Evolutionary conservation across 139 green algal genomes (phyloP).

Genomic region (Tetradesmus obliquus): DNA sequence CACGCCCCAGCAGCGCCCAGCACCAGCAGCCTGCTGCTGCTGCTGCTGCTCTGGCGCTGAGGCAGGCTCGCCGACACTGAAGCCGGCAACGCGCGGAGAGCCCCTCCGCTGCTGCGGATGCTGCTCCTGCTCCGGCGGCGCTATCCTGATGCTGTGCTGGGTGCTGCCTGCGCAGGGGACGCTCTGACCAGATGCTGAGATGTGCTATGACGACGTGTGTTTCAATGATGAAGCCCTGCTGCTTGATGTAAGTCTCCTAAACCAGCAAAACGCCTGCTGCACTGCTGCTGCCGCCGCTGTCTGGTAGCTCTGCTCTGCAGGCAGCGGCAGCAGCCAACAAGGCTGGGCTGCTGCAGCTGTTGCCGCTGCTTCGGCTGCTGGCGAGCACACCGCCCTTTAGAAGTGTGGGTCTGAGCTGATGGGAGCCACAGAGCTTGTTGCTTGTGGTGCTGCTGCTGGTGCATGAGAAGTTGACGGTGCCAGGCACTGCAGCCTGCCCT

Average conservation of each 20-base stretch:
- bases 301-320: not conserved
- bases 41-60: not conserved
- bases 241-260: not conserved
- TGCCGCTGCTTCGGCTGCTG: conserved; percentile 24
- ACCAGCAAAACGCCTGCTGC: not conserved
- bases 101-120: not conserved
- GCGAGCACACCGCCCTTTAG: not conserved
- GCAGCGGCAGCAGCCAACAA: not conserved
- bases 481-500: not conserved
- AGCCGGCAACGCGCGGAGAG: not conserved
- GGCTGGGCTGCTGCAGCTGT: not conserved
- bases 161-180: not conserved
- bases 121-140: not conserved
- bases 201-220: not conserved
- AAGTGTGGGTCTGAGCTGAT: not conserved
- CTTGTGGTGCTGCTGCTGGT: not conserved
- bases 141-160: not conserved
- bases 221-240: not conserved
- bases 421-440: not conserved
- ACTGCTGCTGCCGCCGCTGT: conserved; percentile 13
- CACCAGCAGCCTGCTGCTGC: conserved; percentile 1
- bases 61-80: not conserved
- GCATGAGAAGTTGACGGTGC: not conserved
- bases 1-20: not conserved
- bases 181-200: not conserved